phyloP scores from a whole-genome alignment of 148 eudicot species.

The Arbutus unedo region DNA sequence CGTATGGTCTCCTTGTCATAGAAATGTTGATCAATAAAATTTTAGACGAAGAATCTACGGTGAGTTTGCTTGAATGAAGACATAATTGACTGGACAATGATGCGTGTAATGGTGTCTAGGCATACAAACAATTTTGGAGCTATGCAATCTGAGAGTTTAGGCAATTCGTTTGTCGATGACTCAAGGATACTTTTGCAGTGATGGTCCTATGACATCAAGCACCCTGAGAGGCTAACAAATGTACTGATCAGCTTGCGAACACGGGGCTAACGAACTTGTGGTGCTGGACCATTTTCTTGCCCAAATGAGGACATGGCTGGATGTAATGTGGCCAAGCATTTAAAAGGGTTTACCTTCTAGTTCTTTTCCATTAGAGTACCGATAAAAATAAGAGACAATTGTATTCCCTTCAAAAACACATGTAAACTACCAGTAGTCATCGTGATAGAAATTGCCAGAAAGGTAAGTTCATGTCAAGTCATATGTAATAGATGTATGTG shows the following conservation, averaged over 20 bases:
- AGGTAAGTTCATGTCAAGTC: background rate
- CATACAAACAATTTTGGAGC: background rate
- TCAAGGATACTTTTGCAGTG: background rate
- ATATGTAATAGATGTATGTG: background rate
- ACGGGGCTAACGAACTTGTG: background rate
- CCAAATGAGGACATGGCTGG: background rate
- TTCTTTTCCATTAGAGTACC: background rate
- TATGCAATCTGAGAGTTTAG: background rate
- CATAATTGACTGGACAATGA: background rate
- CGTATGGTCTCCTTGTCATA: background rate
- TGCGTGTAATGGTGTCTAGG: background rate
- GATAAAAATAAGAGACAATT: background rate
- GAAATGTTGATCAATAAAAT: background rate
- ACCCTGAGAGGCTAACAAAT: background rate
- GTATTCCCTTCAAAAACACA: background rate
- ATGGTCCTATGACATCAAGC: background rate
- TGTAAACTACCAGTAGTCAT: background rate
- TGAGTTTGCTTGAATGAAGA: background rate
- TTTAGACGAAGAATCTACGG: background rate
- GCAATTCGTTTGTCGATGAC: background rate
- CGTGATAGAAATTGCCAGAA: background rate
- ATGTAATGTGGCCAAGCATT: background rate
- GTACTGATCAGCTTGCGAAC: background rate
- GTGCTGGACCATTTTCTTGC: background rate
- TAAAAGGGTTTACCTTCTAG: background rate